Base-by-base conservation (phyloP, 1,284 basidiomycete species). In the Uromyces viciae-fabae region DNA sequence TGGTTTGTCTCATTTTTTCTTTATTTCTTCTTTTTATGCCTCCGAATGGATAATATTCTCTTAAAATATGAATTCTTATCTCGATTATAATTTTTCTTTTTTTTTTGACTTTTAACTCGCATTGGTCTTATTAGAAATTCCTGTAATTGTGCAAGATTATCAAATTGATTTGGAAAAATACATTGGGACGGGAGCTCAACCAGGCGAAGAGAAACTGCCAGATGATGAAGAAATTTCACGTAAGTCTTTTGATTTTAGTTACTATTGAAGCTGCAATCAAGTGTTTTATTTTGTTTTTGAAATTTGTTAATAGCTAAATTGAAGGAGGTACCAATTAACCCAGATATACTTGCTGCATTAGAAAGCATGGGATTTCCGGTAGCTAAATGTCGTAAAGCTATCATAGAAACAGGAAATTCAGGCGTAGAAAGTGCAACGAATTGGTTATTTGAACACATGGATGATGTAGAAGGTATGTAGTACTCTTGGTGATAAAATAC, bases 381-480 rank as follows among this genome's bases (percentile, higher is more conserved):
- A 0, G 86, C 94, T 3, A 89, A 94, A 31, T 94, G 93, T 85
- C 91, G 95, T 84, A 94, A 94, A 84, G 95, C 95, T 0, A 86
- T 98, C 19, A 88, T 96, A 1, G 95, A 94, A 0, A 98, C 95
- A 0, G 85, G 85, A 56, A 93, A 93, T 84, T 87, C 86, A 17
- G 90, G 92, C 83, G 88, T 92, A 0, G 93, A 96, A 84, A 89
- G 89, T 0, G 95, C 96, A 0, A 97, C 95, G 93, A 92, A 94
- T 83, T 99, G 96, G 96, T 86, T 99, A 56, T 97, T 99, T 85
- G 89, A 88, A 75, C 96, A 98, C 86, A 94, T 96, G 93, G 95
- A 98, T 9, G 96, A 98, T 86, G 66, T 43, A 33, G 49, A 75
- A 43, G 74, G 74, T 58, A 75, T 17, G 17, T 43, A 25, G 15